Base-by-base conservation (phyloP, 129 eudicot genomes). In the Flaveria sonorensis region DNA sequence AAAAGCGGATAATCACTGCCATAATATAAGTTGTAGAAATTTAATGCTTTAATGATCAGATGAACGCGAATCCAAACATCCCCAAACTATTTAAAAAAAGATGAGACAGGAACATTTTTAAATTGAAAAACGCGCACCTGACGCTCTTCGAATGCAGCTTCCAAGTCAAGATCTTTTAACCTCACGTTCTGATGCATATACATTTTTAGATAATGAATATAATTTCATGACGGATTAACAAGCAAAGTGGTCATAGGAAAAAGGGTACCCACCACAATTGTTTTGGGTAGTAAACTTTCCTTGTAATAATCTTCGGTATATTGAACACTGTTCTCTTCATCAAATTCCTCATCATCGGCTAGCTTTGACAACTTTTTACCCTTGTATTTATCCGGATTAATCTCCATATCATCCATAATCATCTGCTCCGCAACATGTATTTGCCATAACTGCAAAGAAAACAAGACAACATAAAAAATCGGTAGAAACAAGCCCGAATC, bases 61-160 rank as follows among this genome's bases (percentile, higher is more conserved):
- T 56, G 2, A 4, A 3, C 13, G 23, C 2, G 2, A 42, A 19
- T 19, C 21, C 7, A 18, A 39, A 55, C 70, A 55, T 14, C 21
- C 4, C 2, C 7, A 56, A 56, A 26, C 61, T 53, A 6, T 2
- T 39, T n/a, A 11, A 57, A 56, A 68, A 32, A 15, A 8, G 26
- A n/a, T 51, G 51, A 39, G 26, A 21, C 20, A 12, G 14, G 8
- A 51, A 53, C 15, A 32, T 7, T 12, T 56, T 18, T n/a, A 48
- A 28, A 56, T n/a, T 32, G 13, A 78, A 42, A 64, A 52, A 62
- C 20, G 24, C 84, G 55, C 81, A 95, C 99, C 99, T 89, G 90
- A 64, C 97, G 97, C 85, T 91, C 99, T 70, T 89, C 96, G 48
- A 84, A 83, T 79, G 99, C 99, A 77, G 99, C 87, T 79, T 89